phyloP scores from a whole-genome alignment of 768 basidiomycete species.

The Mrakia blollopis region DNA sequence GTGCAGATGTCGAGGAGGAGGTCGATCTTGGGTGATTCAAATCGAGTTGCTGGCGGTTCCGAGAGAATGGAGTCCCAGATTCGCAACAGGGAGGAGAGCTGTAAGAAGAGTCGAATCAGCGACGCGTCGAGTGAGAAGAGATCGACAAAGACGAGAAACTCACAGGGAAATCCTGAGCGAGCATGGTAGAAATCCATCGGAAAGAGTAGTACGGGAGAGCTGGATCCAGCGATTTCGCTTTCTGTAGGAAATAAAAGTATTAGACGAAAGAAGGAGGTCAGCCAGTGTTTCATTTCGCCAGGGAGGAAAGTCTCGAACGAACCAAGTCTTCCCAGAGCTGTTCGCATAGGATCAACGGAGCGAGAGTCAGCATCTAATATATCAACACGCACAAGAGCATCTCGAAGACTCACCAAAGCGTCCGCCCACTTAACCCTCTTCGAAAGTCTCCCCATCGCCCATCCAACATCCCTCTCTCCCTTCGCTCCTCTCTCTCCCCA shows the following conservation, averaged over 20 bases:
- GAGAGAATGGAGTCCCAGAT: constrained; percentile 41
- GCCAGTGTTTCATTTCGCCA: not conserved
- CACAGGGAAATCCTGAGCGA: constrained; percentile 35
- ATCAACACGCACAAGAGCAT: not conserved
- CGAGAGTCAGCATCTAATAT: not conserved
- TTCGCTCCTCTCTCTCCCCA: constrained; percentile 17
- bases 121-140: not conserved
- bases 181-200: constrained; percentile 38
- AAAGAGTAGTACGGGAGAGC: constrained; percentile 36
- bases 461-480: constrained; percentile 25
- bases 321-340: constrained; percentile 36
- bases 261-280: not conserved
- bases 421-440: constrained; percentile 40
- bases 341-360: not conserved
- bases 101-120: not conserved
- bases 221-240: constrained; percentile 36
- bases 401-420: not conserved
- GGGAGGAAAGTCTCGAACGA: not conserved
- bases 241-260: constrained; percentile 25
- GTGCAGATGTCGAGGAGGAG: constrained; percentile 39
- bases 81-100: constrained; percentile 33
- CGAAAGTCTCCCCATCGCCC: constrained; percentile 32
- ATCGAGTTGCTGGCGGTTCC: constrained; percentile 31
- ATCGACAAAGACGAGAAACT: not conserved
- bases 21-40: constrained; percentile 37